A percentile compares a stretch with the other conserved stretches of the same genome.
These are phyloP conservation scores for Mycena leptocephala DNA, from an alignment of 768 basidiomycete species.

Conservation along the genomic window DNA sequence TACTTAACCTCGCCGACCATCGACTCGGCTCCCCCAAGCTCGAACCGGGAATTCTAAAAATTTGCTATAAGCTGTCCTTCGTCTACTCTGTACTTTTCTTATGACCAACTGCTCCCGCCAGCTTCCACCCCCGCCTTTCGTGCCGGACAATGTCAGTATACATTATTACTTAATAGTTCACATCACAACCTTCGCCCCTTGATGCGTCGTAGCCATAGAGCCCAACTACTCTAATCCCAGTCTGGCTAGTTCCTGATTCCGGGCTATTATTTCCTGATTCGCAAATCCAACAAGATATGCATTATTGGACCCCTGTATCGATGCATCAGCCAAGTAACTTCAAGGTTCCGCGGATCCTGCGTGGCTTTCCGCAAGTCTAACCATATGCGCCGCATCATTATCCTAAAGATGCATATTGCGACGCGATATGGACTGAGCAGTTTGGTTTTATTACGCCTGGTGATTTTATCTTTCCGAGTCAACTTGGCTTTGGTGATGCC, in stretches of 20 bases:
- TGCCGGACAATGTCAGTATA: not conserved
- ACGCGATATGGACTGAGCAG: no score
- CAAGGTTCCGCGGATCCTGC: not conserved
- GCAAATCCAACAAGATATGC: not conserved
- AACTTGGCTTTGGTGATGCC: not conserved
- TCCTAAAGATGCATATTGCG: no score
- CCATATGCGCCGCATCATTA: not conserved
- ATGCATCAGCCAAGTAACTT: not conserved
- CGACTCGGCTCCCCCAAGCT: not conserved
- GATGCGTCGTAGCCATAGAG: constrained; percentile 16
- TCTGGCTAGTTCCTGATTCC: not conserved
- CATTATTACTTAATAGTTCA: not conserved
- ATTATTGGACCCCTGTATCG: not conserved
- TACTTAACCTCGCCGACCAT: not conserved
- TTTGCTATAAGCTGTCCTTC: no score
- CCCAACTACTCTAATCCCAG: constrained; percentile 1
- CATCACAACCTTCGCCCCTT: not conserved
- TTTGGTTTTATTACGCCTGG: no score
- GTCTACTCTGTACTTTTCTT: no score
- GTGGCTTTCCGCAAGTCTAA: not conserved
- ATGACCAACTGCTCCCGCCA: not conserved
- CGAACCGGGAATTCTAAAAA: no score
- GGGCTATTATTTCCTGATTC: not conserved
- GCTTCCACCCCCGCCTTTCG: not conserved
- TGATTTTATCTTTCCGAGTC: no score